phyloP scores from a whole-genome alignment of 192 early-diverging fungal genomes.

The Coemansia sp. region DNA sequence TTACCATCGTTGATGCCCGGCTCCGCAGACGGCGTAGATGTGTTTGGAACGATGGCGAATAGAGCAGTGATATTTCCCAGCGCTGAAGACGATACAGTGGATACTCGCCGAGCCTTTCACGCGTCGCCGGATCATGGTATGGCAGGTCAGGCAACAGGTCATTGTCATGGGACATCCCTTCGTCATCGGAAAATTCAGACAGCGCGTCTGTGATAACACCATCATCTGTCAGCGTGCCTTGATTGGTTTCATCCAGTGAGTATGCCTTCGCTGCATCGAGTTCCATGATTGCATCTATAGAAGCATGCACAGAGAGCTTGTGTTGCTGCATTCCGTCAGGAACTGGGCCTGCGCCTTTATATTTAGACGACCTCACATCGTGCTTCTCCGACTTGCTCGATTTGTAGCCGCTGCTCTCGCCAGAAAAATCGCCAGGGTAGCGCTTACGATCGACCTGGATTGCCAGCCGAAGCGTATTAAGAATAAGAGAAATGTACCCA shows the following conservation, averaged over 20 bases:
- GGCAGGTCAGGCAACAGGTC: slow-evolving; percentile 31
- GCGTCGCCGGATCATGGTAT: slow-evolving; percentile 48
- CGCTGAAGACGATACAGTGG: slow-evolving; percentile 50
- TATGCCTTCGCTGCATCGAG: background rate
- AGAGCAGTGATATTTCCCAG: slow-evolving; percentile 50
- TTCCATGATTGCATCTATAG: background rate
- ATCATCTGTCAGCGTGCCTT: slow-evolving; percentile 5
- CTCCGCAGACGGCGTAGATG: slow-evolving; percentile 40
- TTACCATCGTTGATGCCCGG: slow-evolving; percentile 31
- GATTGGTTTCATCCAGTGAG: background rate
- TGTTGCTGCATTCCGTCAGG: too few species aligned
- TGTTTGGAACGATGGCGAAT: slow-evolving; percentile 39
- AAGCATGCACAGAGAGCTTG: background rate
- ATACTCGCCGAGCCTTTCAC: slow-evolving; percentile 35
- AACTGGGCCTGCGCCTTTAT: background rate
- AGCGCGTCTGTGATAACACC: background rate
- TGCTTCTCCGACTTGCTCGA: background rate
- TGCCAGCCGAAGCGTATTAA: slow-evolving; percentile 52
- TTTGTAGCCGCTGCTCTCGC: background rate
- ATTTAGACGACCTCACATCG: background rate
- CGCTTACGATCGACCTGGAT: slow-evolving; percentile 45
- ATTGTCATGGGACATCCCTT: slow-evolving; percentile 10
- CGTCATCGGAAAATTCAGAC: slow-evolving; percentile 26
- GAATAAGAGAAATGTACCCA: slow-evolving; percentile 49
- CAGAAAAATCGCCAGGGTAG: background rate